Base-by-base conservation (phyloP, 768 basidiomycete genomes). In the Suillus americanus region DNA sequence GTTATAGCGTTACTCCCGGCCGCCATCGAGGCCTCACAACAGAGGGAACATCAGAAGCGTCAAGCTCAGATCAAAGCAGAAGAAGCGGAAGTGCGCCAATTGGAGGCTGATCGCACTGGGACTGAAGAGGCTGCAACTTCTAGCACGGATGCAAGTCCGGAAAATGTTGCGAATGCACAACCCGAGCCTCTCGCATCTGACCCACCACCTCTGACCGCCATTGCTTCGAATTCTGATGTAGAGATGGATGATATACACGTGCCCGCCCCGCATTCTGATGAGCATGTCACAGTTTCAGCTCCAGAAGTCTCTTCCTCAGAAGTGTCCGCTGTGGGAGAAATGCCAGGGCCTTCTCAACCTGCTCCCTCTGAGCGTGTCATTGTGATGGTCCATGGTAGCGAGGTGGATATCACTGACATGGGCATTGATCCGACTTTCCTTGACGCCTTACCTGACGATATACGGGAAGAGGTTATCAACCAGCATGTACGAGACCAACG, bases 381-480 rank as follows among this genome's bases (percentile, higher is more conserved):
- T 1, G 91, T 99, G 71, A 84, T 87, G 79, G 94, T 99, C 61
- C 93, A 95, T 75, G 97, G 97, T 60, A 92, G 87, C 67, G 83
- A 89, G 8, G 94, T 99, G 33, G 97, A 99, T 73, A 99, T 99
- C 74, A 99, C 97, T 3, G 95, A 99, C 70, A 97, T 95, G 43
- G 97, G 97, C 5, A 98, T 99, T 72, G 97, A 99, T 74, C 94
- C 96, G 2, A 95, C 94, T 6, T 99, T 99, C 85, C 81, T 99
- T 64, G 95, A 98, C 78, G 97, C 97, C 30, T 79, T 99, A 10
- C 97, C 97, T 0, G 97, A 99, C 73, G 97, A 99, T 68, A 99
- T 99, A 91, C 88, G 97, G 60, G 97, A 97, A 73, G 97, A 99
- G 73, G 95, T 99, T 41, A 83, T 99, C 61, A 95, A 96, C 71